phyloP scores from a whole-genome alignment of 495 filamentous ascomycete genomes.

The Jackrogersella minutella region DNA sequence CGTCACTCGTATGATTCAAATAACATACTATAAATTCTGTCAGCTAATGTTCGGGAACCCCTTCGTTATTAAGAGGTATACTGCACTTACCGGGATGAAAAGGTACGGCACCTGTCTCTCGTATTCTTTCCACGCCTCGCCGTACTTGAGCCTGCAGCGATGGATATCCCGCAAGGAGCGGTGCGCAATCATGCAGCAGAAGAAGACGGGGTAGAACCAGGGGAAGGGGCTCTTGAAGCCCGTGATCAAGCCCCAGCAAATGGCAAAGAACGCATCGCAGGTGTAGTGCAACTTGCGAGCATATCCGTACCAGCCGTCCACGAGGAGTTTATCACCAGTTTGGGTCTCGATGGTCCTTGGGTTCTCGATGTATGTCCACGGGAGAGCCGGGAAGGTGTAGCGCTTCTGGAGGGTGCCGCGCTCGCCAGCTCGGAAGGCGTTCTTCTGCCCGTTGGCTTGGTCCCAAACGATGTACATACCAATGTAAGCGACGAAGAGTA shows the following conservation, averaged over 20 bases:
- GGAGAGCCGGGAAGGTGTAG: slow-evolving; percentile 90
- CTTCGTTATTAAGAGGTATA: neutral
- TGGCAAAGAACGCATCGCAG: slow-evolving; percentile 85
- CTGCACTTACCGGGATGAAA: slow-evolving; percentile 96
- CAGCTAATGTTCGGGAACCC: neutral
- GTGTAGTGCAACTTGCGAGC: slow-evolving; percentile 97
- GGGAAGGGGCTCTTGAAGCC: slow-evolving; percentile 82
- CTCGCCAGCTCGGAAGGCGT: slow-evolving; percentile 85
- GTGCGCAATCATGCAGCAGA: slow-evolving; percentile 89
- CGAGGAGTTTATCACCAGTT: slow-evolving; percentile 81
- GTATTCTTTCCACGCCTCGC: slow-evolving; percentile 90
- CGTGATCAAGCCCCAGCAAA: slow-evolving; percentile 65
- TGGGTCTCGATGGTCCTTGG: slow-evolving; percentile 83
- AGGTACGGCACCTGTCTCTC: slow-evolving; percentile 87
- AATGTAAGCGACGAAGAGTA: slow-evolving; percentile 76
- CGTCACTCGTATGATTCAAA: slow-evolving; percentile 17
- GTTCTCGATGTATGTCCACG: slow-evolving; percentile 87
- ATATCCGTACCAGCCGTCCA: slow-evolving; percentile 92
- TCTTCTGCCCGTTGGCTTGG: slow-evolving; percentile 92
- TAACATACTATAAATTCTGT: slow-evolving; percentile 31
- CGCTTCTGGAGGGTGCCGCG: slow-evolving; percentile 75
- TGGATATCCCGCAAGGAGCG: slow-evolving; percentile 85
- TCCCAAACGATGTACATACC: slow-evolving; percentile 95
- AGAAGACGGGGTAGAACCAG: slow-evolving; percentile 97
- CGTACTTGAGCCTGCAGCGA: slow-evolving; percentile 87